These are phyloP conservation scores for Pythium volutum DNA, from an alignment of 352 stramenopile species.

Conservation along the genomic window DNA sequence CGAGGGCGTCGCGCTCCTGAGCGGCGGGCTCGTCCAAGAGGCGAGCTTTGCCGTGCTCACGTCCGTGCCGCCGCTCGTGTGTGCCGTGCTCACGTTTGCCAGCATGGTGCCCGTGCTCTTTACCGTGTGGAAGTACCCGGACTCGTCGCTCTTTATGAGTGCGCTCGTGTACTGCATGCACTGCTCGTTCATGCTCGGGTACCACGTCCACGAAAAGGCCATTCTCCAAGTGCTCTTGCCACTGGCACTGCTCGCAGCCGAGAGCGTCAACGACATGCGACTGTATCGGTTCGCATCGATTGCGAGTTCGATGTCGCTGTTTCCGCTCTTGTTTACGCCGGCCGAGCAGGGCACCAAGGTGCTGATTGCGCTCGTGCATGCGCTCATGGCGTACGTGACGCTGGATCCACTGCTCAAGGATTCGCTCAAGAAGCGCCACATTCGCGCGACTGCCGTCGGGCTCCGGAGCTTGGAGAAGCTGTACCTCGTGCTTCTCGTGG, in stretches of 20 bases:
- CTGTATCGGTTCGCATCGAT: constrained; percentile 75
- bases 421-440: constrained; percentile 65
- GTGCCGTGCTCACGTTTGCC: constrained; percentile 73
- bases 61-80: constrained; percentile 59
- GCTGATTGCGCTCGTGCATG: constrained; percentile 61
- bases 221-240: constrained; percentile 90
- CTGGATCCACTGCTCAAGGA: constrained; percentile 68
- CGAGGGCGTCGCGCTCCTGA: constrained; percentile 65
- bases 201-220: constrained; percentile 99
- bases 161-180: constrained; percentile 90
- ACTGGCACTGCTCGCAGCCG: constrained; percentile 60
- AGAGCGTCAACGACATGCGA: constrained; percentile 81
- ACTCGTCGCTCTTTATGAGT: constrained; percentile 77
- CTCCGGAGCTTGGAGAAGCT: constrained; percentile 54
- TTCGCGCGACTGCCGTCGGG: constrained; percentile 55
- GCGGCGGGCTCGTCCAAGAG: constrained; percentile 79
- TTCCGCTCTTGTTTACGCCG: constrained; percentile 82
- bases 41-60: constrained; percentile 78
- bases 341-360: constrained; percentile 75
- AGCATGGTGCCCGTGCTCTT: constrained; percentile 74
- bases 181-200: constrained; percentile 95
- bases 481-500: constrained; percentile 45
- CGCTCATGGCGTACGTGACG: constrained; percentile 54
- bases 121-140: constrained; percentile 72
- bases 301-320: constrained; percentile 73